Percentiles rank a stretch among this genome's conserved stretches.
phyloP scores from a whole-genome alignment of 2,329 filamentous ascomycete genomes.

The Penicillium hesseltinei region DNA sequence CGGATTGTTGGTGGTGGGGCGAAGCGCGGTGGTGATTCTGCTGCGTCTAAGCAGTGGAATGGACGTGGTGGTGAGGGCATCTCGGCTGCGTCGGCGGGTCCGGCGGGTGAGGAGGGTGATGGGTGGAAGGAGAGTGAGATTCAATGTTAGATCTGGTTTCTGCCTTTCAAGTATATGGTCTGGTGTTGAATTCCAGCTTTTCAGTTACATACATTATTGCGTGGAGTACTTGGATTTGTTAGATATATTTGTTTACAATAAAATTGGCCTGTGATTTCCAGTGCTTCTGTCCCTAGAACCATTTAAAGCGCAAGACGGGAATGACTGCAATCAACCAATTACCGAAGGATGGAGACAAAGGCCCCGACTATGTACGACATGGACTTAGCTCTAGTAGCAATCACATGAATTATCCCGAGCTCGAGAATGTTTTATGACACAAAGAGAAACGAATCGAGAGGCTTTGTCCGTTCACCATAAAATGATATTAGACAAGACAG shows the following conservation, averaged over 20 bases:
- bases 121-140: slow-evolving; percentile 70
- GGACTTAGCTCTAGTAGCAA: slow-evolving; percentile 2
- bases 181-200: slow-evolving; percentile 3
- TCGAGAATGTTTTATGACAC: slow-evolving; percentile 19
- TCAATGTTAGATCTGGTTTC: slow-evolving; percentile 52
- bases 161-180: not conserved
- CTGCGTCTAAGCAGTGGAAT: slow-evolving; percentile 11
- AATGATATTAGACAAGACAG: slow-evolving; percentile 27
- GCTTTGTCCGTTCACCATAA: slow-evolving; percentile 26
- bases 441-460: slow-evolving; percentile 21
- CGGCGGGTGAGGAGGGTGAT: slow-evolving; percentile 49
- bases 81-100: slow-evolving; percentile 44
- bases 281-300: not conserved
- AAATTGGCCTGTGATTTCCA: not conserved
- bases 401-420: slow-evolving; percentile 14
- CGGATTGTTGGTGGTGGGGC: slow-evolving; percentile 53
- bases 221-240: not conserved
- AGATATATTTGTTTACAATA: not conserved
- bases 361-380: not conserved
- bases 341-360: not conserved
- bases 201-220: slow-evolving; percentile 1
- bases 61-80: slow-evolving; percentile 47
- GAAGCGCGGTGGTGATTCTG: slow-evolving; percentile 4
- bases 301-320: not conserved
- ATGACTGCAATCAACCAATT: not conserved